Evolutionary conservation across 2,329 filamentous ascomycete genomes (phyloP).

Genomic region (Fusarium albidum): DNA sequence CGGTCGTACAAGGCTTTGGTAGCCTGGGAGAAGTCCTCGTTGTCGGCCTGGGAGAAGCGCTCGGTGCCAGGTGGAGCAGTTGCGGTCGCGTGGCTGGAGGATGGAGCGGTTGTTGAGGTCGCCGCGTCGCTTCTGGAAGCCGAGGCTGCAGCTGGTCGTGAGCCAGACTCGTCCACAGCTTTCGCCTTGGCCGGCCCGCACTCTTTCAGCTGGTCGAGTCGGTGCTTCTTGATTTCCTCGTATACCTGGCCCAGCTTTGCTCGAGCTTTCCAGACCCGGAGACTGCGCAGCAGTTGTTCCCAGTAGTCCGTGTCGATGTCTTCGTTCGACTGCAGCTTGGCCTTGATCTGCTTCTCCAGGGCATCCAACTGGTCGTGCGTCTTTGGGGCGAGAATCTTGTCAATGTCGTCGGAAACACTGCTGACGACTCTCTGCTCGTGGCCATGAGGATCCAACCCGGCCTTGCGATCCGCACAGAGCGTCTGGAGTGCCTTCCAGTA

Average conservation of each 20-base stretch:
- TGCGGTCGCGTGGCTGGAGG: constrained; percentile 42
- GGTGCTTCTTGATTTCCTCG: constrained; percentile 75
- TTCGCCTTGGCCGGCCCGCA: constrained; percentile 73
- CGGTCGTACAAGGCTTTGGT: constrained; percentile 91
- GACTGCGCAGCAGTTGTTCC: constrained; percentile 87
- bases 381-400: constrained; percentile 86
- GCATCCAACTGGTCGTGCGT: constrained; percentile 84
- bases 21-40: constrained; percentile 85
- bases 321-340: constrained; percentile 87
- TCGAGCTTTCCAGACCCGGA: constrained; percentile 91
- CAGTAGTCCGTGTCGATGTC: constrained; percentile 97
- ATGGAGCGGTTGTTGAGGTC: constrained; percentile 22
- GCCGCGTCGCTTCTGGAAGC: constrained; percentile 15
- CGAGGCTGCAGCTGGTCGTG: constrained; percentile 9
- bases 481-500: constrained; percentile 94
- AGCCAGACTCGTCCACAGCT: constrained; percentile 23
- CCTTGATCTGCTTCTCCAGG: constrained; percentile 85
- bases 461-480: constrained; percentile 79
- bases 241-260: constrained; percentile 83
- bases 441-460: constrained; percentile 67
- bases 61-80: constrained; percentile 63
- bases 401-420: constrained; percentile 87
- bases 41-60: constrained; percentile 72
- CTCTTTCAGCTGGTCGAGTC: constrained; percentile 70
- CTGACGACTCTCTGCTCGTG: constrained; percentile 78